Evolutionary conservation across 768 basidiomycete genomes (phyloP).

Genomic region (Xerocomellus chrysenteron): DNA sequence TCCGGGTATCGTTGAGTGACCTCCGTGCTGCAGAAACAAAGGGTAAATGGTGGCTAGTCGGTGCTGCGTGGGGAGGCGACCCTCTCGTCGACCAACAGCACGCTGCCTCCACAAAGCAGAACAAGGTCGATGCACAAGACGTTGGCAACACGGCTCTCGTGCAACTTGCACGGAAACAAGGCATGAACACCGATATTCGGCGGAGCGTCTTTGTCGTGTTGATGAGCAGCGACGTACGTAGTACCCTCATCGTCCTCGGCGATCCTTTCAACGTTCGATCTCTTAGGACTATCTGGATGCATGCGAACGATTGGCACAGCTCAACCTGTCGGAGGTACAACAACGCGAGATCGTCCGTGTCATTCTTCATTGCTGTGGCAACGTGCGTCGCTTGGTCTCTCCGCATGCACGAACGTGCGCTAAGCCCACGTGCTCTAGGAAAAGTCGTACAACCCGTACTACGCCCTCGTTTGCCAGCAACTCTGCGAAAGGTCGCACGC

Average conservation of each 20-base stretch:
- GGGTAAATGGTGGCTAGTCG: slow-evolving; percentile 99
- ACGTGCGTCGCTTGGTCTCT: slow-evolving; percentile 46
- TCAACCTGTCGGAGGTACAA: slow-evolving; percentile 84
- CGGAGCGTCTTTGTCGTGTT: slow-evolving; percentile 88
- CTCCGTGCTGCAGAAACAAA: slow-evolving; percentile 78
- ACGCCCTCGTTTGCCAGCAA: slow-evolving; percentile 83
- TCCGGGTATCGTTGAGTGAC: slow-evolving; percentile 84
- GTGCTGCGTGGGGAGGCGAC: slow-evolving; percentile 93
- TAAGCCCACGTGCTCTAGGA: slow-evolving; percentile 45
- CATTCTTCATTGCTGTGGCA: slow-evolving; percentile 87
- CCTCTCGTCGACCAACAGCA: slow-evolving; percentile 76
- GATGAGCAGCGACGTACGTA: slow-evolving; percentile 90
- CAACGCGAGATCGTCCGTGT: slow-evolving; percentile 96
- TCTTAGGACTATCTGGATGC: slow-evolving; percentile 93
- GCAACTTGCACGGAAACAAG: slow-evolving; percentile 88
- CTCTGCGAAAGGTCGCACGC: slow-evolving; percentile 78
- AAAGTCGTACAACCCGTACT: slow-evolving; percentile 92
- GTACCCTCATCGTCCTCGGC: background rate
- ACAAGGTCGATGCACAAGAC: slow-evolving; percentile 31
- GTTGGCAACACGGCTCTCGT: slow-evolving; percentile 46
- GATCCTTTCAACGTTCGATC: background rate
- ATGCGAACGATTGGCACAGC: slow-evolving; percentile 81
- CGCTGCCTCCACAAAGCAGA: slow-evolving; percentile 17
- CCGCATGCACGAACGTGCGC: background rate
- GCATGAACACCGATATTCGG: slow-evolving; percentile 98